A percentile compares a stretch with the other conserved stretches of the same genome.
Evolutionary conservation across 2,329 filamentous ascomycete genomes (phyloP).

Genomic region (Colletotrichum horii): DNA sequence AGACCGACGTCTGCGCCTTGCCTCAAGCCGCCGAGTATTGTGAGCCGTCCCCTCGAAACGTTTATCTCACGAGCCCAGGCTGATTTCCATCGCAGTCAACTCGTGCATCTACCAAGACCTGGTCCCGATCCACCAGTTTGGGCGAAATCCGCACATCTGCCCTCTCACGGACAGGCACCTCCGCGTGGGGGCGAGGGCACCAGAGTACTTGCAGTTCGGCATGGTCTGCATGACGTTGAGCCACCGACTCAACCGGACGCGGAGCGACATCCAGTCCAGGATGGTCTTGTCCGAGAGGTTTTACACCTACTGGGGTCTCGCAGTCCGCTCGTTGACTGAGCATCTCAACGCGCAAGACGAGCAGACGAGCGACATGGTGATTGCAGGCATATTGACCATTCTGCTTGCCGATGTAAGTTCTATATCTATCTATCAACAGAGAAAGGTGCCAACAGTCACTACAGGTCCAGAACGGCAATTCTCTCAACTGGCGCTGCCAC

Average conservation of each 20-base stretch:
- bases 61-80: not conserved
- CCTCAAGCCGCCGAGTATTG: not conserved
- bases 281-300: conserved; percentile 27
- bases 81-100: not conserved
- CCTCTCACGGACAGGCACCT: conserved; percentile 22
- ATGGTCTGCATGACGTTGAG: conserved; percentile 35
- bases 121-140: conserved; percentile 9
- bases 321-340: conserved; percentile 32
- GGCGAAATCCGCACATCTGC: conserved; percentile 30
- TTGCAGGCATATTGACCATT: conserved; percentile 36
- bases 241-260: conserved; percentile 35
- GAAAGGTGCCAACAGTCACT: not conserved
- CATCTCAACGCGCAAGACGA: conserved; percentile 27
- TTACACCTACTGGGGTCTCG: conserved; percentile 34
- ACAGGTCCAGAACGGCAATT: conserved; percentile 37
- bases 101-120: not conserved
- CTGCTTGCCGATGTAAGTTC: conserved; percentile 35
- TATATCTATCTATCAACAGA: not conserved
- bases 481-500: conserved; percentile 38
- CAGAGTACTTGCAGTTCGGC: conserved; percentile 2
- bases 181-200: not conserved
- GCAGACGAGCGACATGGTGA: conserved; percentile 27
- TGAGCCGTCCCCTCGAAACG: not conserved
- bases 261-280: conserved; percentile 15
- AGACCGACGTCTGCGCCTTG: not conserved